These are phyloP conservation scores for Fusarium phyllophilum DNA, from an alignment of 2,329 filamentous ascomycete genomes.

Conservation along the genomic window DNA sequence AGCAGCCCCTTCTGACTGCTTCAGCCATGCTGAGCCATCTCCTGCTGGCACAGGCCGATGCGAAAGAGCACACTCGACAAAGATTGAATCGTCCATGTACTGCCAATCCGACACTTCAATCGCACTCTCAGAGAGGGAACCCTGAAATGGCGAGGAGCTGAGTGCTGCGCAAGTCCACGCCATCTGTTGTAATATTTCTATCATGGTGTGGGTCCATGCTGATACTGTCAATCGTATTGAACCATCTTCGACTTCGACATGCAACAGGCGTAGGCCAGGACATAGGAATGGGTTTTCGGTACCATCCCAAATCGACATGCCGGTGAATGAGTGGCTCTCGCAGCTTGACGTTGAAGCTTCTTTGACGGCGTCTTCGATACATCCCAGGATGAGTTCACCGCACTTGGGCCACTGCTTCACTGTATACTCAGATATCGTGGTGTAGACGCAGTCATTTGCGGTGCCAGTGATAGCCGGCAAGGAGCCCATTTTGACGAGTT, in stretches of 20 bases:
- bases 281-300: constrained; percentile 42
- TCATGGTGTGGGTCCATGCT: constrained; percentile 49
- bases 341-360: constrained; percentile 41
- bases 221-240: constrained; percentile 48
- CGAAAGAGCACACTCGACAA: constrained; percentile 48
- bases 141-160: constrained; percentile 49
- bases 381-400: constrained; percentile 44
- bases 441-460: constrained; percentile 46
- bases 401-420: constrained; percentile 48
- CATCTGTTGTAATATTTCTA: constrained; percentile 52
- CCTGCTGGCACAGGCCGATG: constrained; percentile 46
- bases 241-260: constrained; percentile 50
- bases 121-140: constrained; percentile 45
- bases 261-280: constrained; percentile 48
- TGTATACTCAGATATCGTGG: constrained; percentile 49
- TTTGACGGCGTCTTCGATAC: constrained; percentile 48
- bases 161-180: constrained; percentile 51
- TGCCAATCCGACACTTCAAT: constrained; percentile 48
- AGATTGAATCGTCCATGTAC: constrained; percentile 48
- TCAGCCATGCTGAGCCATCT: constrained; percentile 45
- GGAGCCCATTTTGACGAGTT: constrained; percentile 44
- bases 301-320: constrained; percentile 52
- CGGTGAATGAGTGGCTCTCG: constrained; percentile 42
- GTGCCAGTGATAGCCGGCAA: constrained; percentile 50
- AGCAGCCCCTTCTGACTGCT: constrained; percentile 45